Conservation (phyloP, 1,139 yeast species). For the Hyphopichia burtonii region DNA sequence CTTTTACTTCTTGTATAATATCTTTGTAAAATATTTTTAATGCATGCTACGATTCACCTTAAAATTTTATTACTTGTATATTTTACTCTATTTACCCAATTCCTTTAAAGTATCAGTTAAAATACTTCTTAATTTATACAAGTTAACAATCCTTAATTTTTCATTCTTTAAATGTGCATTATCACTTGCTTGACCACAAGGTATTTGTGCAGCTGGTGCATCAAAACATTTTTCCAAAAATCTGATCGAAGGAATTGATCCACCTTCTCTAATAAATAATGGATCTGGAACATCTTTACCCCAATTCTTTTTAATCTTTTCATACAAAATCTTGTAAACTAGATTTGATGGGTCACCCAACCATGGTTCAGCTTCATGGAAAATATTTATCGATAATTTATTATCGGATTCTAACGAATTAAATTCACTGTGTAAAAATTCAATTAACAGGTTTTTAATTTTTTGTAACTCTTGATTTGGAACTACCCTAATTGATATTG, state of each 20-base stretch:
- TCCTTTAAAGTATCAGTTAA: constrained; percentile 54
- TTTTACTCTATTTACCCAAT: constrained; percentile 18
- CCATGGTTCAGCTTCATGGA: constrained; percentile 96
- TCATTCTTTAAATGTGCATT: constrained; percentile 93
- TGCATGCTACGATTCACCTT: no score
- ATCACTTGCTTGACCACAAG: constrained; percentile 94
- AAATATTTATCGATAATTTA: constrained; percentile 53
- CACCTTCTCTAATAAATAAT: constrained; percentile 89
- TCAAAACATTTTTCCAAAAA: constrained; percentile 76
- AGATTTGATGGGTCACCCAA: constrained; percentile 78
- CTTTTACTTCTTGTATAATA: no score
- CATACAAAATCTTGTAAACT: constrained; percentile 64
- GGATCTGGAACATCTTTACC: constrained; percentile 61
- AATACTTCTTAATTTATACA: constrained; percentile 70
- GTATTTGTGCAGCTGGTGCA: constrained; percentile 93
- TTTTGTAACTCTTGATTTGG: constrained; percentile 76
- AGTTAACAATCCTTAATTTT: constrained; percentile 72
- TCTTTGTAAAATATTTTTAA: no score
- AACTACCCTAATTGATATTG: constrained; percentile 80
- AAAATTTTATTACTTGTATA: no score
- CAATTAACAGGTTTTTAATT: constrained; percentile 51
- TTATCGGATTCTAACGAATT: constrained; percentile 55
- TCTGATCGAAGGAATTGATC: constrained; percentile 89
- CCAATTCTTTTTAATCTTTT: constrained; percentile 65
- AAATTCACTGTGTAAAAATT: constrained; percentile 39